Evolutionary conservation across 805 yeast genomes (phyloP).

Genomic region (Yarrowia deformans): DNA sequence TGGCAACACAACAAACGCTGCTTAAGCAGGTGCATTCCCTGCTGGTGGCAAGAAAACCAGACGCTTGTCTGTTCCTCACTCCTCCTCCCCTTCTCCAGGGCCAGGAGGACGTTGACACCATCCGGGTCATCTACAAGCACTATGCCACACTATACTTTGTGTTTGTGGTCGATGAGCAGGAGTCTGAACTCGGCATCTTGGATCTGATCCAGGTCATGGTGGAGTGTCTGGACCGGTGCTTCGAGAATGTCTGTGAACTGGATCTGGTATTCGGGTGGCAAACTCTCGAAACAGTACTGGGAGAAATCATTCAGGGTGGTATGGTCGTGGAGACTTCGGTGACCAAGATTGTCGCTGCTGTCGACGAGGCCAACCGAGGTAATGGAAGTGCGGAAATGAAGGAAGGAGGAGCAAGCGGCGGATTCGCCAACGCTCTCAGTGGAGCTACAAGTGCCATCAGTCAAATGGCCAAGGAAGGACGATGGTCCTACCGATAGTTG

Average conservation of each 20-base stretch:
- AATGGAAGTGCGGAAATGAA: slow-evolving; percentile 41
- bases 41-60: slow-evolving; percentile 70
- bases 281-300: slow-evolving; percentile 83
- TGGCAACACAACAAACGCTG: slow-evolving; percentile 78
- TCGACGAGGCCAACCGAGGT: slow-evolving; percentile 52
- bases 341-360: slow-evolving; percentile 71
- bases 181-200: slow-evolving; percentile 89
- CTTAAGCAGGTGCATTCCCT: slow-evolving; percentile 83
- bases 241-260: slow-evolving; percentile 91
- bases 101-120: slow-evolving; percentile 61
- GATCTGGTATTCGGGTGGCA: slow-evolving; percentile 99
- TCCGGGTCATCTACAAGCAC: slow-evolving; percentile 89
- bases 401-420: slow-evolving; percentile 41
- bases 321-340: slow-evolving; percentile 96
- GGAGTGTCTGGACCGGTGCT: slow-evolving; percentile 90
- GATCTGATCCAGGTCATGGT: slow-evolving; percentile 97
- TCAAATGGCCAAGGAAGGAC: slow-evolving; percentile 45
- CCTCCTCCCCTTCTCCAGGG: slow-evolving; percentile 77
- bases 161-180: slow-evolving; percentile 94
- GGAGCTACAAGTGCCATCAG: slow-evolving; percentile 46
- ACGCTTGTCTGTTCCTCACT: slow-evolving; percentile 87
- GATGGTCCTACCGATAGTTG: slow-evolving; percentile 36
- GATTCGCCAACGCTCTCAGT: slow-evolving; percentile 45
- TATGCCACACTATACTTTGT: slow-evolving; percentile 97
- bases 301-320: slow-evolving; percentile 94